Evolutionary conservation across 139 green algal genomes (phyloP).

Genomic region (Tetradesmus lagerheimii): DNA sequence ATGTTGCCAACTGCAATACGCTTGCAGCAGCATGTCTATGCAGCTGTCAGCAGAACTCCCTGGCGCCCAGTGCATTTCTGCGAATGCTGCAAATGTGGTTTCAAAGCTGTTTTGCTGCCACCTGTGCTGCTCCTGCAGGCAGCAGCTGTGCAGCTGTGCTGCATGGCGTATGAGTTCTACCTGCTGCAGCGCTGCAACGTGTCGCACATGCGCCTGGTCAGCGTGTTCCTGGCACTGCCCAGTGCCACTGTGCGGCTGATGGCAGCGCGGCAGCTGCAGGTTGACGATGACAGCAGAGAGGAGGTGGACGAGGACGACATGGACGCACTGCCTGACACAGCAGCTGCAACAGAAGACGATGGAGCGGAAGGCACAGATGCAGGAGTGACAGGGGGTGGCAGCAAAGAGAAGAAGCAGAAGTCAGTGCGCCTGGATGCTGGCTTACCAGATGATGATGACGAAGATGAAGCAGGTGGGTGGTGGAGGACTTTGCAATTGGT

Average conservation of each 20-base stretch:
- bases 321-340: no score
- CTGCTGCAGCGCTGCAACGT: conserved; percentile 20
- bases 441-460: no score
- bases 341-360: neutral
- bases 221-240: conserved; percentile 45
- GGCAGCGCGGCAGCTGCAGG: conserved; percentile 26
- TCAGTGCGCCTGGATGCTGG: neutral
- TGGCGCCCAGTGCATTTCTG: no score
- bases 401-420: conserved; percentile 22
- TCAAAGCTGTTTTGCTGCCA: no score
- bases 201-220: conserved; percentile 11
- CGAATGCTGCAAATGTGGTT: no score
- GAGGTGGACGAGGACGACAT: conserved; percentile 10
- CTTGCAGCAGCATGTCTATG: no score
- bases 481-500: no score
- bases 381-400: neutral
- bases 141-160: conserved; percentile 5
- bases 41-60: no score
- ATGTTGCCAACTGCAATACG: no score
- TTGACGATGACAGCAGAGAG: conserved; percentile 10
- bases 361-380: neutral
- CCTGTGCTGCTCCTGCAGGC: no score
- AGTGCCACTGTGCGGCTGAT: conserved; percentile 27
- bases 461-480: no score
- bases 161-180: conserved; percentile 33